Evolutionary conservation across 2,329 filamentous ascomycete genomes (phyloP), one percentile per base, ranked within the genome.

Genomic region (Phymatotrichopsis omnivora): DNA sequence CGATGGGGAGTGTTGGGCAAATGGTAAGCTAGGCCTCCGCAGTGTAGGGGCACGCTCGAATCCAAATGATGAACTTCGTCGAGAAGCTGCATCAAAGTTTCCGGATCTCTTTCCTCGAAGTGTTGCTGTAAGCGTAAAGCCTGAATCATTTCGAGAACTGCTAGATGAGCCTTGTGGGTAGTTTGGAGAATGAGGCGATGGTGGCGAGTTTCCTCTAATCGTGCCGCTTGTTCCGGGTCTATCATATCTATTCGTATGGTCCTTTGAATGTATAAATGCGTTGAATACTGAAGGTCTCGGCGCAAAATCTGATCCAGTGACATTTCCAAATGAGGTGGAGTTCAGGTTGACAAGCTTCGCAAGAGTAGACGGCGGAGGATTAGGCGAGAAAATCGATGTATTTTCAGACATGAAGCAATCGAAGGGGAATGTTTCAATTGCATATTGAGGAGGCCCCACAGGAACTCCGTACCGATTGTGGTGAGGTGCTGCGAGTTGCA

Each of bases 91-190:
- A 58, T 91, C 83, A 56, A 96, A 94, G 62, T 95, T 85, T 1
- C 84, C 87, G 3, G 91, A 96, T 40, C 89, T 77, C 68, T 96
- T 98, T 65, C 96, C 91, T 24, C 86, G 78, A 46, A 98, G 69
- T 4, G 85, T 93, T 14, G 83, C 78, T 52, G 87, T 80, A 45
- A 94, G 69, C 27, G 85, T 83, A 63, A 91, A 93, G 2, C 85
- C 89, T 4, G 89, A 95, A 61, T 98, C 91, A 59, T 82, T 93
- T 12, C 86, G 75, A 5, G 86, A 93, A n/a, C 83, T 75, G 0
- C 84, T 81, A 3, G 49, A 49, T n/a, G 49, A 48, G 16, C 56
- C 51, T 11, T 54, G 46, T 35, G 52, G 48, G n/a, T 53, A 57
- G 24, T 62, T 47, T 63, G 60, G 55, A 22, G 57, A 65, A 53